phyloP scores from a whole-genome alignment of 768 basidiomycete genomes.

The Galerina sulciceps region DNA sequence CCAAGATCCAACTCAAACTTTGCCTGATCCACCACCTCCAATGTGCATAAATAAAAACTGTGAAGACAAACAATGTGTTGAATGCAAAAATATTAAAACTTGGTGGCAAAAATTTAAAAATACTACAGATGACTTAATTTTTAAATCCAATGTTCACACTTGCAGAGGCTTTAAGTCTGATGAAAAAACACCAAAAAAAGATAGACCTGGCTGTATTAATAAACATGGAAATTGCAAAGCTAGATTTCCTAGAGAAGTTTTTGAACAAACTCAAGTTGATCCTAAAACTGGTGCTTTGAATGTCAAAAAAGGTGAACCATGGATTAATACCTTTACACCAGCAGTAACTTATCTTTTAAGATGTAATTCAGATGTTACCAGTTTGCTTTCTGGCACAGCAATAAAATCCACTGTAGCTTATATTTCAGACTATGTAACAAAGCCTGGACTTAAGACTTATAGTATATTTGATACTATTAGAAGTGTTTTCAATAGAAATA shows the following conservation, averaged over 20 bases:
- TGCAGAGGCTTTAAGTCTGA: conserved; percentile 15
- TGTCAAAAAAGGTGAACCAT: conserved; percentile 34
- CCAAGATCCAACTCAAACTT: conserved; percentile 24
- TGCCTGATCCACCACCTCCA: conserved; percentile 24
- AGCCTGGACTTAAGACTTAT: conserved; percentile 35
- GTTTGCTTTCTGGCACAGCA: conserved; percentile 37
- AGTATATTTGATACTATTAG: conserved; percentile 32
- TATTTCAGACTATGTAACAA: conserved; percentile 42
- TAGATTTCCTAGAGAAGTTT: conserved; percentile 33
- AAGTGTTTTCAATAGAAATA: conserved; percentile 23
- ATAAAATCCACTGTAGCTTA: conserved; percentile 36
- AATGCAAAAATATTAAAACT: neutral
- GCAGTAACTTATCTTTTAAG: conserved; percentile 30
- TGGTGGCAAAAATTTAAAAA: conserved; percentile 24
- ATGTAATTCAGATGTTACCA: conserved; percentile 40
- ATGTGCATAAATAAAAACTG: conserved; percentile 6
- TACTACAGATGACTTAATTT: conserved; percentile 30
- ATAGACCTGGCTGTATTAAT: conserved; percentile 27
- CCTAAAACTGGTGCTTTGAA: conserved; percentile 25
- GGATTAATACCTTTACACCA: conserved; percentile 35
- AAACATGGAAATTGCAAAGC: conserved; percentile 33
- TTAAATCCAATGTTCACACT: conserved; percentile 31
- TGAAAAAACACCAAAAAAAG: conserved; percentile 18
- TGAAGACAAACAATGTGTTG: conserved; percentile 12
- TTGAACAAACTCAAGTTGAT: conserved; percentile 28